Conservation (phyloP, 192 early-diverging fungal species). For the Coemansia sp. region DNA sequence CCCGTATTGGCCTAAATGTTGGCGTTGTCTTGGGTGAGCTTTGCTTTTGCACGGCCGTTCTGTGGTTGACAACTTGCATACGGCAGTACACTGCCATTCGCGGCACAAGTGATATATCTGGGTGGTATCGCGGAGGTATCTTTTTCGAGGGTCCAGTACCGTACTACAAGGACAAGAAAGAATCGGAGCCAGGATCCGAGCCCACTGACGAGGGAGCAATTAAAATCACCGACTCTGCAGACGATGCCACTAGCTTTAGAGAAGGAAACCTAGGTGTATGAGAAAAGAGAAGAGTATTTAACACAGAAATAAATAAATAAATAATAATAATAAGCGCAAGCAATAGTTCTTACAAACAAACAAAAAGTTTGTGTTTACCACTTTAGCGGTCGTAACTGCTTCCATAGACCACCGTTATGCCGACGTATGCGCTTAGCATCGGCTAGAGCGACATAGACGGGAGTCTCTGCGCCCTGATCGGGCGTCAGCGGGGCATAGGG, state of each 20-base stretch:
- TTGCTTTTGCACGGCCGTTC: conserved; percentile 15
- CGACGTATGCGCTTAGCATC: conserved; percentile 34
- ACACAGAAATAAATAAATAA: not conserved
- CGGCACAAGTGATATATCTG: conserved; percentile 18
- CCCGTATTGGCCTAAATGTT: conserved; percentile 32
- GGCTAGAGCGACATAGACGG: conserved; percentile 38
- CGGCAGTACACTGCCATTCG: conserved; percentile 14
- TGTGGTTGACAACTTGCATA: conserved; percentile 28
- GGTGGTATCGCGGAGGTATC: conserved; percentile 23
- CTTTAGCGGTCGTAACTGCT: conserved; percentile 38
- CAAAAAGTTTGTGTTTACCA: conserved; percentile 19
- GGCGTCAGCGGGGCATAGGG: conserved; percentile 42
- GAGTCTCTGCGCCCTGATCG: conserved; percentile 49
- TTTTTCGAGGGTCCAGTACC: conserved; percentile 27
- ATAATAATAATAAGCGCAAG: not conserved
- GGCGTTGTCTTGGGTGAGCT: conserved; percentile 52
- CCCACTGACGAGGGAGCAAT: not conserved
- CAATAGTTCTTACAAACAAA: not conserved
- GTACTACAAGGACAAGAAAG: conserved; percentile 14
- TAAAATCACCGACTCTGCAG: not conserved
- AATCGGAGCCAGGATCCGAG: not conserved
- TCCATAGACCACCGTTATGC: conserved; percentile 51
- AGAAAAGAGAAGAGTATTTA: not conserved
- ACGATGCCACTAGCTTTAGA: conserved; percentile 8
- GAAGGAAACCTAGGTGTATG: conserved; percentile 24